These are phyloP conservation scores for Colletotrichum sp. DNA, from an alignment of 2,329 filamentous ascomycete genomes.

Conservation along the genomic window DNA sequence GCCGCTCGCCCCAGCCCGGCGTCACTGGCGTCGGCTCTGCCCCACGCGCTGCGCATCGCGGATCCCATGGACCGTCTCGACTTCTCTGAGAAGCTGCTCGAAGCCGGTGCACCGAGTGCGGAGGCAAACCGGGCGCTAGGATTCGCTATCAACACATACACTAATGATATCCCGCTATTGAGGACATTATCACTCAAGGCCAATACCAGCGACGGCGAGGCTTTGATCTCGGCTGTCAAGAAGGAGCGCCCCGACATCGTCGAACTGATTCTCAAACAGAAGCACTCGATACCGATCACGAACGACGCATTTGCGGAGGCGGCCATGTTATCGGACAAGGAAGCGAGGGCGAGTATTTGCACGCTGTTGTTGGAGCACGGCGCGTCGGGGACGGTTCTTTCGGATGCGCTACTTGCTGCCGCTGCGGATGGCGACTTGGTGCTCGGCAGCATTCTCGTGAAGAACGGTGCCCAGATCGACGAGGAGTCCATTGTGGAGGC, in stretches of 20 bases:
- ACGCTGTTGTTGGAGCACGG: conserved; percentile 50
- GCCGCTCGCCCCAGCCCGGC: conserved; percentile 41
- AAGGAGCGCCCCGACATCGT: conserved; percentile 51
- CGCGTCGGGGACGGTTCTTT: conserved; percentile 49
- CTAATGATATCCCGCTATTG: conserved; percentile 55
- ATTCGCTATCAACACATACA: conserved; percentile 52
- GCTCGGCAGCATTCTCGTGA: conserved; percentile 55
- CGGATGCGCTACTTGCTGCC: conserved; percentile 55
- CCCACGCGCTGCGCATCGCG: conserved; percentile 54
- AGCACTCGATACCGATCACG: conserved; percentile 43
- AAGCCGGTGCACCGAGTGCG: conserved; percentile 50
- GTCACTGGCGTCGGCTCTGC: conserved; percentile 55
- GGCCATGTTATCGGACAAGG: conserved; percentile 44
- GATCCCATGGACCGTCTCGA: conserved; percentile 57
- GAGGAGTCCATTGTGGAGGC: conserved; percentile 61
- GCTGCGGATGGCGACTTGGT: conserved; percentile 58
- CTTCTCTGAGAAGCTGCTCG: conserved; percentile 55
- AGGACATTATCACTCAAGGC: conserved; percentile 49
- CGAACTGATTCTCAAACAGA: conserved; percentile 46
- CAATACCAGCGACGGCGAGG: conserved; percentile 56
- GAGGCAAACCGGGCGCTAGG: conserved; percentile 58
- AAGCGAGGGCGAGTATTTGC: conserved; percentile 48
- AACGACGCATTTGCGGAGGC: conserved; percentile 49
- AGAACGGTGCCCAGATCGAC: conserved; percentile 56
- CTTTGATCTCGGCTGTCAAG: conserved; percentile 50